A percentile compares a stretch with the other conserved stretches of the same genome.
Conservation (phyloP, 75 land plant genomes). For the Picea sitchensis region DNA sequence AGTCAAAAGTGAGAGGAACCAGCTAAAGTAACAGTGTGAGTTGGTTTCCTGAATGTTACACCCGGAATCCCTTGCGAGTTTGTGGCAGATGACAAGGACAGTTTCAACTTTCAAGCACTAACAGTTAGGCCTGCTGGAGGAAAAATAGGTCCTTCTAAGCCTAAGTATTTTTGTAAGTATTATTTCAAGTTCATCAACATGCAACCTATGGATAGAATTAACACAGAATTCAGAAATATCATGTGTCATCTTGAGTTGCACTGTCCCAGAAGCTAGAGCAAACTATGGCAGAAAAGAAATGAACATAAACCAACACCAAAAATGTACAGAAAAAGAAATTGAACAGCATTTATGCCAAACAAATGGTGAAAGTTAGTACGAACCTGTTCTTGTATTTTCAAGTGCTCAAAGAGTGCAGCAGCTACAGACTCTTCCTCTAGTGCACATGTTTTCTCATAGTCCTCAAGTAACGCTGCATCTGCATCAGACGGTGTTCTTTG, state of each 20-base stretch:
- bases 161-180: background rate
- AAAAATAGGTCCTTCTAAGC: background rate
- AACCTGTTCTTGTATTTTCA: slow-evolving; percentile 11
- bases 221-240: background rate
- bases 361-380: background rate
- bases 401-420: background rate
- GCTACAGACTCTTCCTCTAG: slow-evolving; percentile 8
- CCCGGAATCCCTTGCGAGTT: too few relatives aligned
- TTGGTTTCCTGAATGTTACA: too few relatives aligned
- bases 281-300: background rate
- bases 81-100: too few relatives aligned
- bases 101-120: too few relatives aligned
- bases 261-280: background rate
- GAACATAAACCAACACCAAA: background rate
- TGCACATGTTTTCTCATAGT: slow-evolving; percentile 6
- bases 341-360: background rate
- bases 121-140: background rate
- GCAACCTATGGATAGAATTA: background rate
- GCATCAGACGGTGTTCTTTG: background rate
- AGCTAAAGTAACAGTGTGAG: too few relatives aligned
- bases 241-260: background rate
- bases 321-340: background rate
- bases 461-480: slow-evolving; percentile 8
- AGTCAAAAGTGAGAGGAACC: too few relatives aligned
- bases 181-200: background rate